Conservation (phyloP, 768 basidiomycete genomes). For the Panus rudis region DNA sequence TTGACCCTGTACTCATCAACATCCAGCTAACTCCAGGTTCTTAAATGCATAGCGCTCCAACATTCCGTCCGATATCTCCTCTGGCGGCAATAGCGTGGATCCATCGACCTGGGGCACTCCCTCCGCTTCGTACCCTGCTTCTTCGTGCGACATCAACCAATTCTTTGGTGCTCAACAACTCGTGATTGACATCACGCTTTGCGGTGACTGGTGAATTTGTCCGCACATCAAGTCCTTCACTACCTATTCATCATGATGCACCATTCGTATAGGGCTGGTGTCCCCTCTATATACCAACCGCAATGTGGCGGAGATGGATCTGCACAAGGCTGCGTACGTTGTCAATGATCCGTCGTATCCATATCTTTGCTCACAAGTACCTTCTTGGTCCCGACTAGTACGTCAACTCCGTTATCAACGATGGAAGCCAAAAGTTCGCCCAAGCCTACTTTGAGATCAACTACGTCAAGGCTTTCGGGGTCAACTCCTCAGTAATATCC, state of each 20-base stretch:
- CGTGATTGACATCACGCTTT: slow-evolving; percentile 48
- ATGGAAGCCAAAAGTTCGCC: slow-evolving; percentile 47
- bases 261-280: slow-evolving; percentile 45
- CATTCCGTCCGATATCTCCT: slow-evolving; percentile 27
- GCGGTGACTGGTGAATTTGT: slow-evolving; percentile 41
- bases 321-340: no score
- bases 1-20: not conserved
- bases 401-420: slow-evolving; percentile 46
- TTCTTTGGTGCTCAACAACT: slow-evolving; percentile 42
- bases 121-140: slow-evolving; percentile 31
- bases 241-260: no score
- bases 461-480: slow-evolving; percentile 59
- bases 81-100: slow-evolving; percentile 25
- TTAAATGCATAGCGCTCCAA: slow-evolving; percentile 28
- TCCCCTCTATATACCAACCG: slow-evolving; percentile 33
- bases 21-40: no score
- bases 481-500: no score
- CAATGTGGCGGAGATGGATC: slow-evolving; percentile 31
- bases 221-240: no score
- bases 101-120: slow-evolving; percentile 37
- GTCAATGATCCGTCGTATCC: no score
- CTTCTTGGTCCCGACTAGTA: slow-evolving; percentile 40
- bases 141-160: slow-evolving; percentile 34
- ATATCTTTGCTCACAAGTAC: no score
- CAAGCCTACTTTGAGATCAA: slow-evolving; percentile 62